Evolutionary conservation across 139 green algal species (phyloP), one percentile per base, ranked within the genome.

Genomic region (Chlorella sp.): DNA sequence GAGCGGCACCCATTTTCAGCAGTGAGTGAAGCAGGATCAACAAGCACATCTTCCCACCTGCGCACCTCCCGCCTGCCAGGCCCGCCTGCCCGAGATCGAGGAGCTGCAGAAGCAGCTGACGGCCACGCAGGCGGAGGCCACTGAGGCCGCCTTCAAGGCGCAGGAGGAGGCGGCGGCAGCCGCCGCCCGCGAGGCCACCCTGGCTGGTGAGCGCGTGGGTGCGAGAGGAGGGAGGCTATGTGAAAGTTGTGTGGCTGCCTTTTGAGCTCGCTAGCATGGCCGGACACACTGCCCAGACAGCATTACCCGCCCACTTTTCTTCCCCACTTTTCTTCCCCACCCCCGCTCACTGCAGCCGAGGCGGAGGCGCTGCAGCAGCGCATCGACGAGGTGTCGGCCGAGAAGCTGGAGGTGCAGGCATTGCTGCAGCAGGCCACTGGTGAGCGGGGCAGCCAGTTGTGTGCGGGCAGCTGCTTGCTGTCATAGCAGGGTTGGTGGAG

Each of bases 11-110:
- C 56, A 20, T 20, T 65, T 65, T 24, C 56, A 65, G 22, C 56
- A 65, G 22, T 69, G 30, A 69, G 34, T 3, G 3, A 3, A 13
- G 19, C 62, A 28, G 20, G 28, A 4, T 38, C 28, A 3, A 28
- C 20, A 3, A 14, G 62, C 62, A 69, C 62, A 16, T 32, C 6
- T 30, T 30, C 28, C 65, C 43, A 8, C 69, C 44, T 24, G 30
- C 34, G n/a, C 65, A 13, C n/a, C 8, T 34, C 34, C 28, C 70
- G 74, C 32, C n/a, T 16, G 44, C 26, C 84, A 93, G 91, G 85
- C 85, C 0, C 90, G 88, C 20, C 85, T 94, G 85, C 89, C 93
- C 30, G 90, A 93, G 78, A 91, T 95, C 68, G 88, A 94, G 34
- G 90, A 90, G 75, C 89, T 93, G 48, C 64, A 86, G 73, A 83